Evolutionary conservation across 169 alveolate genomes (phyloP).

Genomic region (Cryptosporidium parvum): DNA sequence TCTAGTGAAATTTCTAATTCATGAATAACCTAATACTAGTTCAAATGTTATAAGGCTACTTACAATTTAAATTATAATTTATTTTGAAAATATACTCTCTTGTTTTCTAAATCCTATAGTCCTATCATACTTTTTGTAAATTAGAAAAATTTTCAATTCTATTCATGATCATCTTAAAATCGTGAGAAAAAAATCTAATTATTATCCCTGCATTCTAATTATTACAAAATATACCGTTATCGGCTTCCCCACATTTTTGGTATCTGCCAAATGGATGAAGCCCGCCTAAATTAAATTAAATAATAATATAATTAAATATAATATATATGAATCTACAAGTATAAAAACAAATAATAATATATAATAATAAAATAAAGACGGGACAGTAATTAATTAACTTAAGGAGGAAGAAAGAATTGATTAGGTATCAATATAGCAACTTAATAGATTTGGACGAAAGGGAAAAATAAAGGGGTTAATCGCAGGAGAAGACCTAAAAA

Average conservation of each 20-base stretch:
- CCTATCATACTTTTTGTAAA: too few species aligned
- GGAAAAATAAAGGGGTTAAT: not conserved
- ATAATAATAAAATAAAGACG: conserved; percentile 5
- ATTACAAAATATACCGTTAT: not conserved
- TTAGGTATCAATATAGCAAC: conserved; percentile 4
- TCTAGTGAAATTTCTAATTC: conserved; percentile 18
- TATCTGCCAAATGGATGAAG: not conserved
- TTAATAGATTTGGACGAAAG: not conserved
- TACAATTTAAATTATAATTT: not conserved
- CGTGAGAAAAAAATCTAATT: too few species aligned
- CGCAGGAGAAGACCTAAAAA: not conserved
- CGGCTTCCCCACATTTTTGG: not conserved
- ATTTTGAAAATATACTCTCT: not conserved
- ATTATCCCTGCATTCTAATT: too few species aligned
- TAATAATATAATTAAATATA: conserved; percentile 1
- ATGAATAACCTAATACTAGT: not conserved
- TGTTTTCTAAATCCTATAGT: not conserved
- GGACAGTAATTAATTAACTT: not conserved
- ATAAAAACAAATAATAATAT: not conserved
- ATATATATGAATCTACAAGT: not conserved
- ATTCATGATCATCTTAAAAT: too few species aligned
- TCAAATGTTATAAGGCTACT: not conserved
- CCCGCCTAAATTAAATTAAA: not conserved
- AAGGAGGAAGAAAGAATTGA: conserved; percentile 8
- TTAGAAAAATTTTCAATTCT: too few species aligned